A percentile compares a stretch with the other conserved stretches of the same genome.
Conservation (phyloP, 768 basidiomycete genomes). For the Macrocybe gigantea region DNA sequence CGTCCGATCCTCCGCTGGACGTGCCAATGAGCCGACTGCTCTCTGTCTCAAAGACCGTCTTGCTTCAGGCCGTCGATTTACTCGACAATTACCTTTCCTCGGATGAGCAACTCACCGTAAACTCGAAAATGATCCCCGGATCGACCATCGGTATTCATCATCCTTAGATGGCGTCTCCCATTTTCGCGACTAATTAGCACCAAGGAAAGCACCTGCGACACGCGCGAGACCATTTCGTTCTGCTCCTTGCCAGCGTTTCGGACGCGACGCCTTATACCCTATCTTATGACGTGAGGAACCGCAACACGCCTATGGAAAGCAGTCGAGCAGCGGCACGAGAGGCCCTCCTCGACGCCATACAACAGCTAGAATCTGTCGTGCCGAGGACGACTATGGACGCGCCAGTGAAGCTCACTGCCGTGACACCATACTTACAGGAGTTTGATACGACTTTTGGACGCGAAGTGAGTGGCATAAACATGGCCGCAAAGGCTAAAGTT, state of each 20-base stretch:
- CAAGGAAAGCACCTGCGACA: conserved; percentile 84
- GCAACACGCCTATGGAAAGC: conserved; percentile 83
- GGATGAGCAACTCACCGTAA: conserved; percentile 62
- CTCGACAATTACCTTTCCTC: conserved; percentile 58
- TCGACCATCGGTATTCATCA: conserved; percentile 69
- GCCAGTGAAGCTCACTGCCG: conserved; percentile 68
- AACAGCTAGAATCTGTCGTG: conserved; percentile 48
- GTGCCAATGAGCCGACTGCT: too few species aligned
- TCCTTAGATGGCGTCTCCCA: conserved; percentile 1
- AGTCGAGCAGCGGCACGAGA: conserved; percentile 52
- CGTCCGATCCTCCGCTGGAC: too few species aligned
- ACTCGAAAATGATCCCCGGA: conserved; percentile 76
- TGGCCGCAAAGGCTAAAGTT: background rate
- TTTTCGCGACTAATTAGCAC: conserved; percentile 1
- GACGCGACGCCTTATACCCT: conserved; percentile 44
- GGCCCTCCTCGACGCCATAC: conserved; percentile 50
- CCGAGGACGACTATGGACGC: conserved; percentile 44
- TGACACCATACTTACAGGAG: conserved; percentile 72
- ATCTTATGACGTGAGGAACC: conserved; percentile 69
- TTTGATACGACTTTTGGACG: conserved; percentile 78
- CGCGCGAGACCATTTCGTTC: conserved; percentile 76
- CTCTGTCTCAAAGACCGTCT: conserved; percentile 56
- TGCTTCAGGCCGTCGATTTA: conserved; percentile 70
- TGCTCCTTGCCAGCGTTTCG: conserved; percentile 52
- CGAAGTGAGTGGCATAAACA: conserved; percentile 44